Percentiles rank a stretch among this genome's conserved stretches.
Evolutionary conservation across 257 asterid species (phyloP).

Genomic region (Cynanchum wilfordii): DNA sequence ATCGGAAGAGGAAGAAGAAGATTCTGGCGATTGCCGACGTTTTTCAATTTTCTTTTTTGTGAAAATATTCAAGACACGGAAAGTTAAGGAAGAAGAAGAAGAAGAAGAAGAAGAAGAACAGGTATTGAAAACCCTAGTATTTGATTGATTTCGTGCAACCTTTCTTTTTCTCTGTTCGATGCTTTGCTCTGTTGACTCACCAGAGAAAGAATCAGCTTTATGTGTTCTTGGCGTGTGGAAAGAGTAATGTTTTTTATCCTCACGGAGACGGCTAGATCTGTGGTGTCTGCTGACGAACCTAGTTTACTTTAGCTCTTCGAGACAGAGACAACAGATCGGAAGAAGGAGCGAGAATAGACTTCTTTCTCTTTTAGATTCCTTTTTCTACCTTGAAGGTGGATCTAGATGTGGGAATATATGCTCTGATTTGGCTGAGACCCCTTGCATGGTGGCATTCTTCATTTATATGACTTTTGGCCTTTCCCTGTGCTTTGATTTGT

Average conservation of each 20-base stretch:
- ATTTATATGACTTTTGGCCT: background rate
- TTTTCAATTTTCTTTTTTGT: background rate
- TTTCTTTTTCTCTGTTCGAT: constrained; percentile 12
- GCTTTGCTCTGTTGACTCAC: constrained; percentile 16
- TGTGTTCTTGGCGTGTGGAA: constrained; percentile 7
- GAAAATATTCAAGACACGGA: background rate
- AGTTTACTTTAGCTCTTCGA: constrained; percentile 26
- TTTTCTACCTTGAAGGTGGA: background rate
- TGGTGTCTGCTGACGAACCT: constrained; percentile 20
- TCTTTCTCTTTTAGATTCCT: constrained; percentile 6
- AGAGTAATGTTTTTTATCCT: background rate
- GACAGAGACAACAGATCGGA: constrained; percentile 33
- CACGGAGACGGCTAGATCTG: constrained; percentile 32
- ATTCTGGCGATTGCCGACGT: background rate
- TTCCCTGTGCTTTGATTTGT: constrained; percentile 2
- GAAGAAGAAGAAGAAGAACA: constrained; percentile 21
- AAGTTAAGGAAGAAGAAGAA: constrained; percentile 11
- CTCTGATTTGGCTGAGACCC: constrained; percentile 6
- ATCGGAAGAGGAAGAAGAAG: constrained; percentile 12
- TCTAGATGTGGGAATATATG: background rate
- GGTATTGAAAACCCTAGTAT: constrained; percentile 26
- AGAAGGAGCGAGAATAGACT: constrained; percentile 4
- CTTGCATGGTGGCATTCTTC: constrained; percentile 8
- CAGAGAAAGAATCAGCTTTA: constrained; percentile 11
- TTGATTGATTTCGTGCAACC: constrained; percentile 21